Evolutionary conservation across 257 asterid genomes (phyloP), one percentile per base, ranked within the genome.

Genomic region (Solanum pennellii): DNA sequence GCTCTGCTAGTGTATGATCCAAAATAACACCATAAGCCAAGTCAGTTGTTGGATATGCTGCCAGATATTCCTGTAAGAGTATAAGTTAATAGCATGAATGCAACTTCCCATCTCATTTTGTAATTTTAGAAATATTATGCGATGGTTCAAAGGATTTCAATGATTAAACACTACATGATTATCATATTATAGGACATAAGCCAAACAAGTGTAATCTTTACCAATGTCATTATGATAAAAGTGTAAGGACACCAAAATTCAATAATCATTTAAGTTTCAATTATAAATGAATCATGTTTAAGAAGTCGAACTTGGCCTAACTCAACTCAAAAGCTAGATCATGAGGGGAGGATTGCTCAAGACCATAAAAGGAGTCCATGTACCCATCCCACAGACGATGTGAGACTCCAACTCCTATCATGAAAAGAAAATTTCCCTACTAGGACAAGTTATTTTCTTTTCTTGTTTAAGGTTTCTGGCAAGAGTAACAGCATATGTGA

Each of bases 1-100:
- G 92, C 92, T 97, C 99, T 47, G 99, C 98, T 56, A 97, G 96
- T 56, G 99, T 97, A 93, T 97, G 99, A 82, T 97, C 99, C 89
- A 97, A 92, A 87, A 97, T 95, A 94, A 96, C 96, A 60, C 93
- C 96, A 93, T 97, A 97, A 31, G 99, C 98, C 94, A 95, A 90
- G 90, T 97, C 99, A 85, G 92, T 87, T 65, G 99, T 94, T 80
- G 94, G 89, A 88, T 86, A 91, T 86, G 94, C 82, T 83, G 99
- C 98, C 92, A 97, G 86, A 89, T 97, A 97, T 89, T 97, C 99
- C 99, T 97, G 94, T 88, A 87, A 92, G 82, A 85, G 77, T 89
- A 80, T 84, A 90, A 66, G 71, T 77, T 82, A 45, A 89, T 79
- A 91, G 86, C 83, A 91, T 42, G 69, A 75, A 44, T 16, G 31